Conservation (phyloP, 345 rosid species). For the Clausena lansium region DNA sequence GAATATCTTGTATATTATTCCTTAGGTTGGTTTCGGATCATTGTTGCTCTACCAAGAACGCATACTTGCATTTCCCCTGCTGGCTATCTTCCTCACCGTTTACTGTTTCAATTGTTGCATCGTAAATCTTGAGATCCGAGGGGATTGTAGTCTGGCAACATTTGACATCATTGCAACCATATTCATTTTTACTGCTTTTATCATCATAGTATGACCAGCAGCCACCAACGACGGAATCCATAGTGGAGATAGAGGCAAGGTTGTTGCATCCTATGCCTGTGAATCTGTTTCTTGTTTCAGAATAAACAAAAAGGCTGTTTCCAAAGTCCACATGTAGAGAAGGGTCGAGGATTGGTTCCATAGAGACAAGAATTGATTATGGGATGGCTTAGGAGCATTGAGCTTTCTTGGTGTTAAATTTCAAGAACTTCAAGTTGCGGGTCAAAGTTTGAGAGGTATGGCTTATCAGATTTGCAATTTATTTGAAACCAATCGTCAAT, state of each 20-base stretch:
- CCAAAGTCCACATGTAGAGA: background rate
- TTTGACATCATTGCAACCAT: background rate
- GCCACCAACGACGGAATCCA: background rate
- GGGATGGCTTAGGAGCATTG: background rate
- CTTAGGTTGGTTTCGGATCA: background rate
- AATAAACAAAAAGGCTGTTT: background rate
- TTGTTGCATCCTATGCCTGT: background rate
- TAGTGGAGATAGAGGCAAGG: background rate
- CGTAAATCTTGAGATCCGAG: background rate
- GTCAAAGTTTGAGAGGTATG: background rate
- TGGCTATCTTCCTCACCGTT: background rate
- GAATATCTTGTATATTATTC: background rate
- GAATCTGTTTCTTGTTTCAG: background rate
- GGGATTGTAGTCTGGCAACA: constrained; percentile 8
- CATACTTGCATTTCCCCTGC: background rate
- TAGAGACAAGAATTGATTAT: background rate
- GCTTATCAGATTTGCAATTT: background rate
- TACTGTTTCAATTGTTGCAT: background rate
- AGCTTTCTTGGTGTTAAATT: background rate
- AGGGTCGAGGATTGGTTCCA: too few species aligned
- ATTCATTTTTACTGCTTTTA: background rate
- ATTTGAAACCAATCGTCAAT: background rate
- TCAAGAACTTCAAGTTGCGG: background rate
- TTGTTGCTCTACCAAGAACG: background rate
- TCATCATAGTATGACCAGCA: background rate